Base-by-base conservation (phyloP, 1,139 yeast genomes). In the Fermentozyma sake region DNA sequence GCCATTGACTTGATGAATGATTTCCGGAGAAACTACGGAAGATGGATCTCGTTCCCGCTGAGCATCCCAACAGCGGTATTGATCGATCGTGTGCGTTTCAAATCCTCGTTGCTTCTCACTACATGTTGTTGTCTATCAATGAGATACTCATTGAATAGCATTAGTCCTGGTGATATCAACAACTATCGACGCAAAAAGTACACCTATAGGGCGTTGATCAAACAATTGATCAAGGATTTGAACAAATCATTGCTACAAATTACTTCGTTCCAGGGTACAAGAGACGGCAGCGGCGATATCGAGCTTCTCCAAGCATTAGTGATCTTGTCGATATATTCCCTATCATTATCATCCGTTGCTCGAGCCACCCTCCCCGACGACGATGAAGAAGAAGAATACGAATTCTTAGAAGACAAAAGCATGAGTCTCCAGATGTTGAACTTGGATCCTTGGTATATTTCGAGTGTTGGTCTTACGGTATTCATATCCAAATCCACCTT, bases 11-110 rank as follows among this genome's bases (percentile, higher is more conserved):
- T 82, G 21, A 53, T 83, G 39, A 64, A 66, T 29, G 72, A 71
- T 30, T 83, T 83, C 46, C 58, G 83, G 27, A 70, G 76, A 32
- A 69, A 81, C 43, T 82, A 79, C 44, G 86, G 87, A 7, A 61
- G 84, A 21, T 83, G 94, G 94, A 79, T 81, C 3, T 77, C 84
- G 33, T 76, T 83, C 30, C 87, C 91, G 0, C 68, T 71, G 23
- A 59, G 59, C 14, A 50, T 72, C 20, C 55, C 76, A 2, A 68
- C 80, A 0, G 68, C 58, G 12, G 62, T 56, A 14, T 54, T 83
- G 20, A 59, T 82, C 7, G 69, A 62, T n/a, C 52, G 71, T 20
- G 63, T 81, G 23, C 55, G 79, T 20, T 39, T 44, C 15, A 63
- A 70, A 21, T 77, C 85, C 12, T 76, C 91, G 0, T 58, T 83